Base-by-base conservation (phyloP, 495 filamentous ascomycete species). In the Diplogelasinospora grovesii region DNA sequence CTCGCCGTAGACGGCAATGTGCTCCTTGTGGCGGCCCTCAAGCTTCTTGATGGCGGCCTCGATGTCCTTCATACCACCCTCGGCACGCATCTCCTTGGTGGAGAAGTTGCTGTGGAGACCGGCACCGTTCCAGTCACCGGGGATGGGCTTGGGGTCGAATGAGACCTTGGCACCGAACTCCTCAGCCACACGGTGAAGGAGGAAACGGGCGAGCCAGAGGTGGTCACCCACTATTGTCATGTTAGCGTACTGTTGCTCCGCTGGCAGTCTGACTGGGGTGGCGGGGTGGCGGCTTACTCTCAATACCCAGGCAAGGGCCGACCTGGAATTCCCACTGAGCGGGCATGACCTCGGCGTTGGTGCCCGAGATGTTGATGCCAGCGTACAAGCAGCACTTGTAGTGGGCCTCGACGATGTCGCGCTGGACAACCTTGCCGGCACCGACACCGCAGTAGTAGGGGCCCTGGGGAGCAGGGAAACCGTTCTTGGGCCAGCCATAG, bases 281-380 rank as follows among this genome's bases (percentile, higher is more conserved):
- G 32, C 15, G 14, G 1, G 19, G 3, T 19, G 14, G 20, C 11
- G 14, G 43, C 41, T 31, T 35, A 50, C 46, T 64, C 61, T 86
- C 78, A 60, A 98, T 97, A 34, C 92, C 92, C 27, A 71, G 59
- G 71, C 90, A 95, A 49, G 93, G 93, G 47, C 93, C 92, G 57
- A 98, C 85, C 67, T 98, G 92, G 83, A 89, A 97, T 71, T 98
- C 92, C 92, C 92, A 98, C 66, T 98, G 92, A 45, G 85, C 89
- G 41, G 92, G 88, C 49, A 54, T 60, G 60, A 98, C 92, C 79
- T 98, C 92, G 35, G 92, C 92, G 70, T 98, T 98, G 72, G 90
- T 95, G 67, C 92, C 92, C 22, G 92, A 95, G 68, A 98, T 95
- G 57, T 89, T 82, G 66, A 98, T 75, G 51, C 83, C 82, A 45